Evolutionary conservation across 2,329 filamentous ascomycete genomes (phyloP), one percentile per base, ranked within the genome.

Genomic region (Colletotrichum australisinense): DNA sequence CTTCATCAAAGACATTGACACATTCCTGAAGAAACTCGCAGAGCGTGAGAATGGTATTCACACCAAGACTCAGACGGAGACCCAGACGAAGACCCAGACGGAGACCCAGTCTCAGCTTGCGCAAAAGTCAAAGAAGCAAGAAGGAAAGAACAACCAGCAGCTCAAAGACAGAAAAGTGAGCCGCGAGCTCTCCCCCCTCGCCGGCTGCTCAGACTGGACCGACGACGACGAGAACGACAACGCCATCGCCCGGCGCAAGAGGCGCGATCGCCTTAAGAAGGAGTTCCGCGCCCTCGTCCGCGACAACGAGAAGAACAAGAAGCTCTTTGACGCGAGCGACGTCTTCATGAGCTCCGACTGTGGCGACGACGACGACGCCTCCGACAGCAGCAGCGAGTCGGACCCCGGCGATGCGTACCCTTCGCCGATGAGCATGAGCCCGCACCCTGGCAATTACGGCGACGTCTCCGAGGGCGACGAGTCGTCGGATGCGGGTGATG

Each of bases 361-460:
- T 32, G 64, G 58, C 8, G 32, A 60, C 4, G 52, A 67, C n/a
- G 16, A 56, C 12, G 22, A 22, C 3, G 5, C 14, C 7, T 42
- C 38, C n/a, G 32, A 75, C 42, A 58, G 59, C 24, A 62, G 55
- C 49, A 63, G 42, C 32, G 24, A 71, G 42, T 22, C 32, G 28
- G 62, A 56, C 22, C 35, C 26, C 46, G 56, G 72, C 4, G 22
- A 57, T 8, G n/a, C 42, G 28, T 32, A 30, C 11, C 30, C 53
- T 22, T 59, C 52, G 26, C 38, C 32, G 3, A 38, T 28, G 26
- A 66, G 32, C 55, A 22, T 53, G 53, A 53, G 38, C 3, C 24
- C 52, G 22, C n/a, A 42, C 22, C n/a, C 12, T 28, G 14, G 19
- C 14, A 46, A 5, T 28, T 19, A 35, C 2, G 6, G 49, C 24